Conservation (phyloP, 371 early-diverging fungal genomes). For the Fennellomyces sp. region DNA sequence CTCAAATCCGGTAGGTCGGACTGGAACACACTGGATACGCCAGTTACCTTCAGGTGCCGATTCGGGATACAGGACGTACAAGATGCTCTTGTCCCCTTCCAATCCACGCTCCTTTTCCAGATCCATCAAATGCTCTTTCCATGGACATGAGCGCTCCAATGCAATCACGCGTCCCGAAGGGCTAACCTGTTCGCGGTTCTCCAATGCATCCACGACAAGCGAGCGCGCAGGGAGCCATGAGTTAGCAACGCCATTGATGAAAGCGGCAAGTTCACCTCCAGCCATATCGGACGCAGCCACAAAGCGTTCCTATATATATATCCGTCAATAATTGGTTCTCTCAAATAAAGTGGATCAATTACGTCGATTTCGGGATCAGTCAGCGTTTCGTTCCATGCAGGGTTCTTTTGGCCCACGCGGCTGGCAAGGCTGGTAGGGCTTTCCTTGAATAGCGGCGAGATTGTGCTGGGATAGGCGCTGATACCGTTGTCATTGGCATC, state of each 20-base stretch:
- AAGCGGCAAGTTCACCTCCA: constrained; percentile 75
- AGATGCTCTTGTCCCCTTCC: constrained; percentile 33
- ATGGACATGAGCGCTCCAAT: constrained; percentile 85
- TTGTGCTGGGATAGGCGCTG: constrained; percentile 75
- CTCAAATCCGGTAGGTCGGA: constrained; percentile 79
- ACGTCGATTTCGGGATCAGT: constrained; percentile 69
- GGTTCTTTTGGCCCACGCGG: constrained; percentile 87
- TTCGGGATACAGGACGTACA: constrained; percentile 88
- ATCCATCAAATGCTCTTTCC: constrained; percentile 89
- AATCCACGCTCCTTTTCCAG: constrained; percentile 66
- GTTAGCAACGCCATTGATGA: constrained; percentile 65
- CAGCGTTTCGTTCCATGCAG: constrained; percentile 88
- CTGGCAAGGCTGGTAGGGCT: constrained; percentile 74
- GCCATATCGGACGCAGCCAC: constrained; percentile 75
- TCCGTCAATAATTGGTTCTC: not conserved
- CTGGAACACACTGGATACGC: constrained; percentile 85
- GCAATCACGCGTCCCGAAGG: constrained; percentile 81
- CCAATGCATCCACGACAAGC: constrained; percentile 75
- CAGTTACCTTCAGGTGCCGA: constrained; percentile 54
- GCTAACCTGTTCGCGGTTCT: constrained; percentile 63
- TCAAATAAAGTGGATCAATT: not conserved
- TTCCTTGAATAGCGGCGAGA: constrained; percentile 83
- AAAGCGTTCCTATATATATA: constrained; percentile 52
- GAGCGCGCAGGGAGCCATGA: constrained; percentile 92
- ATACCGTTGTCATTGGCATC: constrained; percentile 92